Base-by-base conservation (phyloP, 2,329 filamentous ascomycete species). In the Arthrobotrys conoides region DNA sequence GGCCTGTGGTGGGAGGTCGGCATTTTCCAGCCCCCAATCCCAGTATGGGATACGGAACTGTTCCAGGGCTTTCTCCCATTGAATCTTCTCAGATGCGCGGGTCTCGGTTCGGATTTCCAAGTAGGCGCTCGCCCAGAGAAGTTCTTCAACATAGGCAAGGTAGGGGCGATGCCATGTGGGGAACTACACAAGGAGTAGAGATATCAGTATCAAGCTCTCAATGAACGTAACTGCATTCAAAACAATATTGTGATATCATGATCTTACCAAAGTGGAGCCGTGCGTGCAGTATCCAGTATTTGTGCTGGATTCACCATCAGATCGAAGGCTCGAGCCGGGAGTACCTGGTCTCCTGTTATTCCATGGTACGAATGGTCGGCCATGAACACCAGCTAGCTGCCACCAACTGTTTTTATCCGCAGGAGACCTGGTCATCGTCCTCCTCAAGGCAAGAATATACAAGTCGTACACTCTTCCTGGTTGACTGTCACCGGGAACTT, bases 131-230 rank as follows among this genome's bases (percentile, higher is more conserved):
- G 24, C 24, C 57, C 64, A 72, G n/a, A 78, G 51, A 30, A 72
- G 9, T 33, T 72, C 53, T 18, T 78, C 75, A n/a, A 75, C 65
- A 6, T 91, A 84, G 4, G 88, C 86, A 75, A 96, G 86, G 83
- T 95, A 96, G 0, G 93, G 92, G 61, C 93, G 89, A 86, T 97
- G 93, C 93, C 93, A 96, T 49, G 90, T 88, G 41, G 91, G 89
- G 83, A 97, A 96, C 22, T 67, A 96, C 85, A 36, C 33, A 8
- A 36, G 33, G 5, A 36, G 33, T 8, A 36, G 8, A 36, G 9
- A 36, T 36, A 36, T 36, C 9, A 36, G 33, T 2, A 30, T 30
- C 3, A 8, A 30, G 8, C 3, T 30, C 8, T 8, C 27, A 30
- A 30, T 4, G 27, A 8, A 8, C 8, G 3, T 30, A 10, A 38